phyloP scores from a whole-genome alignment of 345 rosid genomes.

The Populus deltoides region DNA sequence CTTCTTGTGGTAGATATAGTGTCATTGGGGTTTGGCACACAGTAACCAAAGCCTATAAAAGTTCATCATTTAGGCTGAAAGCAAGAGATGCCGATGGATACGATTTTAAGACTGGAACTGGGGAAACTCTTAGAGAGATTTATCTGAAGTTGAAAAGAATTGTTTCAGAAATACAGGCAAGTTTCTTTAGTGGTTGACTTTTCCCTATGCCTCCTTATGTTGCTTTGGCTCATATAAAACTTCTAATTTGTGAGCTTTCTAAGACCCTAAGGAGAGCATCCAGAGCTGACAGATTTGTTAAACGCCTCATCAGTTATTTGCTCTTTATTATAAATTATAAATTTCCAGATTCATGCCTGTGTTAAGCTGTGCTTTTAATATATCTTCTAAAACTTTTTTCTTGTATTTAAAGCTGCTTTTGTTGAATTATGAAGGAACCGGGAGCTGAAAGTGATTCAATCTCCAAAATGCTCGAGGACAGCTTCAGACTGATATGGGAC shows the following conservation, averaged over 20 bases:
- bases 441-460: constrained; percentile 17
- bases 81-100: constrained; percentile 56
- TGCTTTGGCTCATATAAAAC: no score
- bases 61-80: constrained; percentile 42
- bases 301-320: background rate
- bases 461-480: constrained; percentile 35
- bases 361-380: no score
- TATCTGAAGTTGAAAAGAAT: constrained; percentile 47
- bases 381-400: background rate
- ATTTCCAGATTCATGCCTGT: no score
- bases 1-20: constrained; percentile 39
- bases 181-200: background rate
- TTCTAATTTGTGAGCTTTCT: no score
- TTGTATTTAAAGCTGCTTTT: background rate
- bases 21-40: constrained; percentile 53
- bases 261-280: no score
- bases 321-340: no score
- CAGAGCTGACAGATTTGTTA: background rate
- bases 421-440: constrained; percentile 26
- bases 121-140: constrained; percentile 39
- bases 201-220: background rate
- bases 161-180: constrained; percentile 33
- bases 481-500: constrained; percentile 43
- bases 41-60: constrained; percentile 31
- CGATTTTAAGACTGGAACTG: constrained; percentile 39